These are phyloP conservation scores for Dryas drummondii DNA, from an alignment of 306 rosid genomes.

Conservation along the genomic window DNA sequence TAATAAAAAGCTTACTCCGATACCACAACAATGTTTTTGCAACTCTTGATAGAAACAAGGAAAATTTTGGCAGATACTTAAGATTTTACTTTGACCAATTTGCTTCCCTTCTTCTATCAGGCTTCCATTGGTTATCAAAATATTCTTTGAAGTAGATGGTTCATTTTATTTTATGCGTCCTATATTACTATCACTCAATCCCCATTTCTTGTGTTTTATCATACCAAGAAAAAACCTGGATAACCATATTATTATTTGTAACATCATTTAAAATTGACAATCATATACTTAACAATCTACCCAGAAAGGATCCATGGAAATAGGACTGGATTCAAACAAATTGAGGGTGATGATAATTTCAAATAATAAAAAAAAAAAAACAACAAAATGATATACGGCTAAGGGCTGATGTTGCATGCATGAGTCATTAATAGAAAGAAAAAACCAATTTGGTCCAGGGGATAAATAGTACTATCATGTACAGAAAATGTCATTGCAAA, in stretches of 20 bases:
- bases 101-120: background rate
- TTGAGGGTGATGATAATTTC: background rate
- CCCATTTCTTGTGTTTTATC: too few relatives aligned
- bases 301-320: too few relatives aligned
- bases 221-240: too few relatives aligned
- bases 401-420: background rate
- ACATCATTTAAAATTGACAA: too few relatives aligned
- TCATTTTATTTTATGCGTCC: too few relatives aligned
- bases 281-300: too few relatives aligned
- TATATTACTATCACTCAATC: too few relatives aligned
- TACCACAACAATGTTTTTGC: background rate
- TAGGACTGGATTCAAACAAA: background rate
- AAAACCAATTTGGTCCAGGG: background rate
- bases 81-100: too few relatives aligned
- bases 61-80: too few relatives aligned
- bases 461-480: background rate
- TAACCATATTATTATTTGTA: too few relatives aligned
- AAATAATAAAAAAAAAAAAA: background rate
- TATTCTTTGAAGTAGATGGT: too few relatives aligned
- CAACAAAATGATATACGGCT: background rate
- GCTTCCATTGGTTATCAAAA: background rate
- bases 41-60: background rate
- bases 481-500: conserved; percentile 14
- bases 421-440: background rate
- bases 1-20: background rate